A percentile compares a stretch with the other conserved stretches of the same genome.
These are phyloP conservation scores for Eucalyptus camaldulensis DNA, from an alignment of 345 rosid species.

Conservation along the genomic window DNA sequence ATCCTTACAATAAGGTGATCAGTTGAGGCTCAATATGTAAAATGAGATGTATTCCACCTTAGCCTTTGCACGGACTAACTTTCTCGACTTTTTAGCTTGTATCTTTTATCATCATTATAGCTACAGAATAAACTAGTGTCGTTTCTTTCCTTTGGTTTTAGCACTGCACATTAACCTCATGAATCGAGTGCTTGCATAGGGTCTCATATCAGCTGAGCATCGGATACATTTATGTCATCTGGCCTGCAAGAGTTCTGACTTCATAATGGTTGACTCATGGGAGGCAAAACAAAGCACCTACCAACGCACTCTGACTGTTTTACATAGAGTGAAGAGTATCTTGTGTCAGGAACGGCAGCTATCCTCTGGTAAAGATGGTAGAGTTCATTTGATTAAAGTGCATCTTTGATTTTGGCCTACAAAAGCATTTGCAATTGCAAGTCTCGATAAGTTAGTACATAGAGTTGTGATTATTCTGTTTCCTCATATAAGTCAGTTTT, in stretches of 20 bases:
- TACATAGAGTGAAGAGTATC: conserved; percentile 47
- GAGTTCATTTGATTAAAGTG: neutral
- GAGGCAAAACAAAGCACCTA: conserved; percentile 71
- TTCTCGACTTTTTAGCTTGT: neutral
- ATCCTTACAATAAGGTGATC: neutral
- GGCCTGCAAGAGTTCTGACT: conserved; percentile 69
- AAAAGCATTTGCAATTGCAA: neutral
- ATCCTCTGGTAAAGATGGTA: conserved; percentile 20
- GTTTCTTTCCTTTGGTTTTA: neutral
- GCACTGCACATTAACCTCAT: neutral
- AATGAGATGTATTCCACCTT: neutral
- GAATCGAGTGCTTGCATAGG: conserved; percentile 19
- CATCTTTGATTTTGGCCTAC: neutral
- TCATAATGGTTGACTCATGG: conserved; percentile 94
- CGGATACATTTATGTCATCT: conserved; percentile 56
- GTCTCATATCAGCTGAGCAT: conserved; percentile 65
- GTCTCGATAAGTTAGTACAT: neutral
- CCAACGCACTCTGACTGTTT: conserved; percentile 53
- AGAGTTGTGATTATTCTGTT: neutral
- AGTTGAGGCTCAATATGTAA: neutral
- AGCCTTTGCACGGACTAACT: neutral
- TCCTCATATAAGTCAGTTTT: neutral
- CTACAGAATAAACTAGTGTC: neutral
- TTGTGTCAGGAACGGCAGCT: conserved; percentile 12
- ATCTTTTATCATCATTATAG: neutral